Base-by-base conservation (phyloP, 495 filamentous ascomycete genomes). In the Neurospora sp. region DNA sequence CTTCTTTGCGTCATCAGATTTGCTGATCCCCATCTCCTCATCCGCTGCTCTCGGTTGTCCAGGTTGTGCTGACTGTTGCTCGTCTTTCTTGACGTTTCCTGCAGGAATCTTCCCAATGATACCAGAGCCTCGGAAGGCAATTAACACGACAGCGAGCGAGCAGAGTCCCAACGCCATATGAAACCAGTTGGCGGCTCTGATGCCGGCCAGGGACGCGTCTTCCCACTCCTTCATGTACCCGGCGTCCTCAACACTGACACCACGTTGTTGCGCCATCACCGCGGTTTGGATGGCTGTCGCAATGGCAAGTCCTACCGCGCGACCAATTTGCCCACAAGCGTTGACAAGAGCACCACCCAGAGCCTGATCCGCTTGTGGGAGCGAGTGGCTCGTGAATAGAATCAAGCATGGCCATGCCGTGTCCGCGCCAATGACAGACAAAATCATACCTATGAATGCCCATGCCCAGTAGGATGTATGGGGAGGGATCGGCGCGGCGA, bases 301-400 rank as follows among this genome's bases (percentile, higher is more conserved):
- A 66, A 90, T 83, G 0, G 89, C 89, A 38, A 91, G 78, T 1
- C 87, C 86, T 39, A 91, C 81, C 0, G 89, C 84, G 41, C 89
- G 77, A 0, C 89, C 89, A 5, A 90, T 74, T 71, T 89, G 87
- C 0, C 85, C 88, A 70, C 88, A 86, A 0, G 89, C 83, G 71
- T 90, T 90, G 73, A 90, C 85, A 12, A 90, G 81, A 1, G 87
- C 89, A 0, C 89, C 89, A 4, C 88, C 88, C 3, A 91, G 72
- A 1, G 88, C 86, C 75, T 90, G 89, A 71, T 90, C 89, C 35
- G 87, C 84, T n/a, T 84, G 81, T 14, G 89, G 86, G 12, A 91
- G 79, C 5, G 83, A 81, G 71, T 86, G 85, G 2, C 88, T 88
- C 0, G 86, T 90, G 78, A 89, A 90, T 9, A 91, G 81, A 0